Evolutionary conservation across 306 rosid species (phyloP).

Genomic region (Casuarina glauca): DNA sequence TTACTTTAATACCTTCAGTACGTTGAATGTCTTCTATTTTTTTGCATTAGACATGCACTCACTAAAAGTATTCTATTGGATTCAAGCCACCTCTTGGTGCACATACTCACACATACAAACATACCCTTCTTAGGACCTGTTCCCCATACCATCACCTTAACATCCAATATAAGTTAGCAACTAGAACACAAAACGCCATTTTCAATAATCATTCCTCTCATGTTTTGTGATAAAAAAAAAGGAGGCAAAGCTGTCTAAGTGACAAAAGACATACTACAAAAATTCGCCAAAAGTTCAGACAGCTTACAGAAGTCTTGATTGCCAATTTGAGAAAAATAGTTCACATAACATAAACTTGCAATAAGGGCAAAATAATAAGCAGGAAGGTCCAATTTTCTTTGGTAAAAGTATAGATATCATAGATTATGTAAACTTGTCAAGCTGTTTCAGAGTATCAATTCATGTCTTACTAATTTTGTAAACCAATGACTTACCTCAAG

Average conservation of each 20-base stretch:
- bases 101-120: background rate
- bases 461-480: background rate
- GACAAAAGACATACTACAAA: background rate
- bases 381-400: background rate
- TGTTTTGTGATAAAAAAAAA: background rate
- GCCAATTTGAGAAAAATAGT: background rate
- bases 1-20: background rate
- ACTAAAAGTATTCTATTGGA: background rate
- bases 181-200: background rate
- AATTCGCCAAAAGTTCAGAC: background rate
- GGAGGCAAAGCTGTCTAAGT: background rate
- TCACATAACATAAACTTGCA: background rate
- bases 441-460: constrained; percentile 19
- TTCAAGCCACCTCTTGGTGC: background rate
- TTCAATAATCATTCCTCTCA: background rate
- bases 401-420: background rate
- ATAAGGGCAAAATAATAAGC: background rate
- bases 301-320: background rate
- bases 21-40: background rate
- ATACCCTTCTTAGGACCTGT: background rate
- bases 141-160: background rate
- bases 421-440: constrained; percentile 4
- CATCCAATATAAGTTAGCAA: background rate
- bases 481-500: constrained; percentile 66
- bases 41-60: background rate